Conservation (phyloP, 441 rosid species). For the Daphne laureola region DNA sequence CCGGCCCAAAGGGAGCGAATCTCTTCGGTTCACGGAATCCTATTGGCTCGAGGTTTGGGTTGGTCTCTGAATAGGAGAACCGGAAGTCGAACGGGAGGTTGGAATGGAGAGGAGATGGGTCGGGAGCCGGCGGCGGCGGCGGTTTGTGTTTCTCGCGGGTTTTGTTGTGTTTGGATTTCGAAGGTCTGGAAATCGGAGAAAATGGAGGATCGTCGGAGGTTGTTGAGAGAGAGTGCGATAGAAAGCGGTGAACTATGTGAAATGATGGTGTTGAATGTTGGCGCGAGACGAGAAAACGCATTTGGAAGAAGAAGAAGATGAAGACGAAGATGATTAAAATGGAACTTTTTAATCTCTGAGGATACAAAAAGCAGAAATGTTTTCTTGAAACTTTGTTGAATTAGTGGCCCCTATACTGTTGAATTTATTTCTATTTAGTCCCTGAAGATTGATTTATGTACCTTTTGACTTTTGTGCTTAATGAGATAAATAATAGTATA, state of each 20-base stretch:
- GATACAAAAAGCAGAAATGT: too few species aligned
- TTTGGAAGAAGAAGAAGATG: conserved; percentile 1
- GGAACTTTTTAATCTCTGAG: too few species aligned
- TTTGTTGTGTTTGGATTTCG: conserved; percentile 21
- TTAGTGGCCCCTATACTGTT: too few species aligned
- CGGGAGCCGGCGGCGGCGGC: conserved; percentile 1
- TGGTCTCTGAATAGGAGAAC: conserved; percentile 65
- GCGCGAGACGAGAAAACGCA: conserved; percentile 5
- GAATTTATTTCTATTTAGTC: too few species aligned
- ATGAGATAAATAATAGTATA: too few species aligned
- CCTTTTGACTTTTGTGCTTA: too few species aligned
- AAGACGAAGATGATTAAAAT: background rate
- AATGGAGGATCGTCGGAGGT: conserved; percentile 58
- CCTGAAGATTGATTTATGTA: too few species aligned
- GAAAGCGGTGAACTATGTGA: conserved; percentile 17
- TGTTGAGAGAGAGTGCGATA: conserved; percentile 26
- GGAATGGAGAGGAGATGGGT: conserved; percentile 25
- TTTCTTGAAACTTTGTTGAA: too few species aligned
- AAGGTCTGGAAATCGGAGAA: conserved; percentile 31
- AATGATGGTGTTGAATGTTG: conserved; percentile 8
- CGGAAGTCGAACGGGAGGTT: conserved; percentile 75
- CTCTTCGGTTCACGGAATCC: conserved; percentile 80
- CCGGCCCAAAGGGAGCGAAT: conserved; percentile 87
- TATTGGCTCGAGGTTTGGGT: conserved; percentile 48
- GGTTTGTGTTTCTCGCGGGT: conserved; percentile 7